Conservation (phyloP, 345 rosid genomes). For the Luvunga scandens region DNA sequence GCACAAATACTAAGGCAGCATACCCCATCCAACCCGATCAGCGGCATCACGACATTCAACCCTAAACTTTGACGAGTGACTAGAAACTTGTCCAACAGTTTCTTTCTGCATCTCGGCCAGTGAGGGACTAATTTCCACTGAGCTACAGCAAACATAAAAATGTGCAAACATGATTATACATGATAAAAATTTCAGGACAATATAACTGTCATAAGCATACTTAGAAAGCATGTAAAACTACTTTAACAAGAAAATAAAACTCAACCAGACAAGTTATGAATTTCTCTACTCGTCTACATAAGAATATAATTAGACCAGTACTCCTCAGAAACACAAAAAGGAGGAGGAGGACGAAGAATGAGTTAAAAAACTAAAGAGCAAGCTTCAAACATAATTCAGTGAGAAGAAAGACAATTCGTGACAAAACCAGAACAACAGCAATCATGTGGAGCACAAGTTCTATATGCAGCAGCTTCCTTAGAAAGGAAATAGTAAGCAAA, state of each 20-base stretch:
- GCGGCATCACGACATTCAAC: conserved; percentile 95
- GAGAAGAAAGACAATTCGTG: not conserved
- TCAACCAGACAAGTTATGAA: not conserved
- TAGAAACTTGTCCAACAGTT: conserved; percentile 80
- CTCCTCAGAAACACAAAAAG: not conserved
- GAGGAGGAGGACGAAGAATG: not conserved
- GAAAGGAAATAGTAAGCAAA: not conserved
- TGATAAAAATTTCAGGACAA: not conserved
- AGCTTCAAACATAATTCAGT: not conserved
- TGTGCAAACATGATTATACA: conserved; percentile 8
- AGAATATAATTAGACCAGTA: not conserved
- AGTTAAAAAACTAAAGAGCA: not conserved
- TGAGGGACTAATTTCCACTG: conserved; percentile 93
- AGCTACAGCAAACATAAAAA: conserved; percentile 46
- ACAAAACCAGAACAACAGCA: not conserved
- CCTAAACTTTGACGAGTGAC: conserved; percentile 77
- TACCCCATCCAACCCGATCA: conserved; percentile 89
- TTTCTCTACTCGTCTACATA: not conserved
- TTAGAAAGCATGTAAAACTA: not conserved
- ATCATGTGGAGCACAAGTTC: not conserved
- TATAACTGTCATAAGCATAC: not conserved
- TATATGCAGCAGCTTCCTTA: not conserved
- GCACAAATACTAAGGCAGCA: conserved; percentile 1
- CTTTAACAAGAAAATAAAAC: not conserved
- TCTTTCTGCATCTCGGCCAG: conserved; percentile 80